A percentile compares a stretch with the other conserved stretches of the same genome.
Evolutionary conservation across 78 protist species (phyloP).

Genomic region (Tieghemostelium lacteum): DNA sequence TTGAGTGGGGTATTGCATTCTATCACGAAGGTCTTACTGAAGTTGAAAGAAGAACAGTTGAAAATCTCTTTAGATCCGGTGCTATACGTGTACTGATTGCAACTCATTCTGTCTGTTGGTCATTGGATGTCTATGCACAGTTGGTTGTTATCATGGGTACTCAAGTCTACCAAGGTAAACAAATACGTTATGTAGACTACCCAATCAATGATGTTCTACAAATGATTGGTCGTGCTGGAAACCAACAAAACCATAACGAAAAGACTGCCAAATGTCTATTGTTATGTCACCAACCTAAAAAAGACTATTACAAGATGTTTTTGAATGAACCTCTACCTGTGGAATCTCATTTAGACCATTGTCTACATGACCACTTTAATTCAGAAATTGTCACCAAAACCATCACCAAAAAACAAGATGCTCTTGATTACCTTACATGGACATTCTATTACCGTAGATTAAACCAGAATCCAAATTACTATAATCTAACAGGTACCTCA

Average conservation of each 20-base stretch:
- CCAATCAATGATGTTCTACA: conserved; percentile 95
- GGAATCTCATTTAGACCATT: conserved; percentile 94
- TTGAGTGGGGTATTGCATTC: conserved; percentile 88
- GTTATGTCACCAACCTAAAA: conserved; percentile 89
- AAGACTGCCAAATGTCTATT: conserved; percentile 80
- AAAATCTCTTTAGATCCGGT: conserved; percentile 85
- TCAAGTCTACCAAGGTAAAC: conserved; percentile 84
- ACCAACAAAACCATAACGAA: conserved; percentile 5
- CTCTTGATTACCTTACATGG: conserved; percentile 97
- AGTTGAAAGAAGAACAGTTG: conserved; percentile 85
- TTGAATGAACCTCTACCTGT: conserved; percentile 98
- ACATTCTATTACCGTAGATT: conserved; percentile 95
- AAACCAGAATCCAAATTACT: conserved; percentile 97
- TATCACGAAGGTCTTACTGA: conserved; percentile 88
- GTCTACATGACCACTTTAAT: conserved; percentile 93
- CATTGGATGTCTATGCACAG: conserved; percentile 80
- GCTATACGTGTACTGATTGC: conserved; percentile 93
- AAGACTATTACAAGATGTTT: conserved; percentile 92
- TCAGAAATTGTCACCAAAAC: conserved; percentile 86
- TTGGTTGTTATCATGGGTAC: conserved; percentile 88
- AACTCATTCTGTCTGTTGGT: conserved; percentile 99
- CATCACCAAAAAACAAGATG: conserved; percentile 92
- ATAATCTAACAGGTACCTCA: conserved; percentile 84
- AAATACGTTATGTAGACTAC: conserved; percentile 90
- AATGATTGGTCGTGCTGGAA: conserved; percentile 96